Percentiles rank a stretch among this genome's conserved stretches.
These are phyloP conservation scores for Sarocladium kiliense DNA, from an alignment of 2,329 filamentous ascomycete genomes.

Conservation along the genomic window DNA sequence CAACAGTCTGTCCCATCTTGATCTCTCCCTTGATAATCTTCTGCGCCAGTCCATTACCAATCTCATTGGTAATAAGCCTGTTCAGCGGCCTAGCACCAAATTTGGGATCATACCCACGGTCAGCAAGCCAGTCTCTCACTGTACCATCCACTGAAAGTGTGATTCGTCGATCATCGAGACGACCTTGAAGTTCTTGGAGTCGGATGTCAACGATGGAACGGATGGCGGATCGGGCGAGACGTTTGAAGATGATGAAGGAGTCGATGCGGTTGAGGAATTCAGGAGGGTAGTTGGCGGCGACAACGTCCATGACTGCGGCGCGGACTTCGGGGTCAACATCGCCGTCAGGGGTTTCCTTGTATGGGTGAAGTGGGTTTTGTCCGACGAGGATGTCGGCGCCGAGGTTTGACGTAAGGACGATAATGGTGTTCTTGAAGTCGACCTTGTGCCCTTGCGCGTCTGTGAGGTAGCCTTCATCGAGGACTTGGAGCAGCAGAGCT, in stretches of 20 bases:
- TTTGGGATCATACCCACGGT: constrained; percentile 83
- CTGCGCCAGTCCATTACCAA: constrained; percentile 83
- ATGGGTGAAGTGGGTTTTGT: constrained; percentile 58
- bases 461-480: constrained; percentile 94
- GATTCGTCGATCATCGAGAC: constrained; percentile 83
- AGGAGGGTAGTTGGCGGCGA: constrained; percentile 69
- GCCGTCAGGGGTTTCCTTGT: constrained; percentile 57
- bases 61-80: constrained; percentile 81
- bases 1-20: constrained; percentile 67
- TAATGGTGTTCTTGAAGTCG: constrained; percentile 94
- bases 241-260: constrained; percentile 94
- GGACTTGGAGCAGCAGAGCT: constrained; percentile 82
- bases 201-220: constrained; percentile 93
- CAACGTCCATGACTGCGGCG: constrained; percentile 81
- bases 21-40: constrained; percentile 85
- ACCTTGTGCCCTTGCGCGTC: constrained; percentile 95
- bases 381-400: constrained; percentile 88
- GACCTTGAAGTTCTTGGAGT: constrained; percentile 73
- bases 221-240: constrained; percentile 71
- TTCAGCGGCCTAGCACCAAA: constrained; percentile 91
- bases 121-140: constrained; percentile 81
- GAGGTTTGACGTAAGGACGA: constrained; percentile 92
- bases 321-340: constrained; percentile 71
- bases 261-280: constrained; percentile 97
- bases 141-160: constrained; percentile 63